phyloP scores from a whole-genome alignment of 192 early-diverging fungal species.

The Geosiphon pyriformis region DNA sequence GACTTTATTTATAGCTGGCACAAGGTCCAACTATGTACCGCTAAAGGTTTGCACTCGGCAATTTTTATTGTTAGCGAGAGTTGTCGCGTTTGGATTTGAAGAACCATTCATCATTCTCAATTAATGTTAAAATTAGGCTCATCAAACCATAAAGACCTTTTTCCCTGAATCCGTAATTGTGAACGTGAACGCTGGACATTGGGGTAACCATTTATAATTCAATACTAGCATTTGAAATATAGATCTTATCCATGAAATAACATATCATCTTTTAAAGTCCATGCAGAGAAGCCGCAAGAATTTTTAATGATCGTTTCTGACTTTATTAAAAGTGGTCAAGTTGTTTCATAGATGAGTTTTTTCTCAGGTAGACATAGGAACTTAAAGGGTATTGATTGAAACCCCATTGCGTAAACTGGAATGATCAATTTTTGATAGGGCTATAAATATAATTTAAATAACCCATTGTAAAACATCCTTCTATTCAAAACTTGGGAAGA shows the following conservation, averaged over 20 bases:
- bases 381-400: no score
- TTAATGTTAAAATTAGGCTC: slow-evolving; percentile 25
- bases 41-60: slow-evolving; percentile 29
- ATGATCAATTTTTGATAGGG: no score
- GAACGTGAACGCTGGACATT: slow-evolving; percentile 83
- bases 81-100: no score
- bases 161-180: slow-evolving; percentile 70
- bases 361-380: no score
- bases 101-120: neutral
- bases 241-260: slow-evolving; percentile 2
- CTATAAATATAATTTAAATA: no score
- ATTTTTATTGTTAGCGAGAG: no score
- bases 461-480: no score
- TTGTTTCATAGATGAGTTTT: no score
- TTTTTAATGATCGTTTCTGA: slow-evolving; percentile 51
- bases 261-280: slow-evolving; percentile 36
- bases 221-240: neutral
- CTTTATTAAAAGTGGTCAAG: slow-evolving; percentile 44
- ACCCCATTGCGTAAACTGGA: no score
- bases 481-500: no score
- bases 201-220: slow-evolving; percentile 53
- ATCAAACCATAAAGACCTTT: slow-evolving; percentile 51
- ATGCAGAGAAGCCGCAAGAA: slow-evolving; percentile 65
- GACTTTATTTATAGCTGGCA: slow-evolving; percentile 81
- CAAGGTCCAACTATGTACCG: slow-evolving; percentile 58